Evolutionary conservation across 2,329 filamentous ascomycete species (phyloP), one percentile per base, ranked within the genome.

Genomic region (Neobulgaria alba): DNA sequence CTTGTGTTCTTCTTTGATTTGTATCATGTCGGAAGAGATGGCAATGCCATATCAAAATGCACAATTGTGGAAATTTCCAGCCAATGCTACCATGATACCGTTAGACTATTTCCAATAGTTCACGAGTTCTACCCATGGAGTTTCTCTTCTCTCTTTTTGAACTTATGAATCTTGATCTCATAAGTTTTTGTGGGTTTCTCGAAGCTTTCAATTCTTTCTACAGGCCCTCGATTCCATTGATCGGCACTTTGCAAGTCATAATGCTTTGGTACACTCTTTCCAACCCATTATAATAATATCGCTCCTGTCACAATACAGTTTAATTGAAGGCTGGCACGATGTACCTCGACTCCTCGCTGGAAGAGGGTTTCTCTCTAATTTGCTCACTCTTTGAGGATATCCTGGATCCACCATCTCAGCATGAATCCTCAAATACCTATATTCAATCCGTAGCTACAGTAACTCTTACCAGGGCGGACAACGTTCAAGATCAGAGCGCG

Each of bases 171-270:
- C n/a, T n/a, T n/a, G n/a, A n/a, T n/a, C n/a, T n/a, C n/a, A n/a
- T n/a, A n/a, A n/a, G n/a, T n/a, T n/a, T n/a, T n/a, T n/a, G n/a
- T n/a, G n/a, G n/a, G n/a, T n/a, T n/a, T n/a, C n/a, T n/a, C n/a
- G n/a, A n/a, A n/a, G n/a, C n/a, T n/a, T n/a, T n/a, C n/a, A n/a
- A n/a, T n/a, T n/a, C n/a, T n/a, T n/a, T n/a, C n/a, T n/a, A n/a
- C n/a, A n/a, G n/a, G n/a, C n/a, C n/a, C n/a, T n/a, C n/a, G n/a
- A n/a, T n/a, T n/a, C n/a, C n/a, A n/a, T n/a, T n/a, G n/a, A n/a
- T n/a, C n/a, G n/a, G n/a, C n/a, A n/a, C n/a, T n/a, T 45, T 46
- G 47, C 47, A 35, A 38, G 50, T 43, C 44, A 53, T 53, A 48
- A 55, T 47, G 48, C 46, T 29, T 33, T 31, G 36, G 31, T 35